Conservation (phyloP, 2,329 filamentous ascomycete genomes). For the Penicillium oxalicum region DNA sequence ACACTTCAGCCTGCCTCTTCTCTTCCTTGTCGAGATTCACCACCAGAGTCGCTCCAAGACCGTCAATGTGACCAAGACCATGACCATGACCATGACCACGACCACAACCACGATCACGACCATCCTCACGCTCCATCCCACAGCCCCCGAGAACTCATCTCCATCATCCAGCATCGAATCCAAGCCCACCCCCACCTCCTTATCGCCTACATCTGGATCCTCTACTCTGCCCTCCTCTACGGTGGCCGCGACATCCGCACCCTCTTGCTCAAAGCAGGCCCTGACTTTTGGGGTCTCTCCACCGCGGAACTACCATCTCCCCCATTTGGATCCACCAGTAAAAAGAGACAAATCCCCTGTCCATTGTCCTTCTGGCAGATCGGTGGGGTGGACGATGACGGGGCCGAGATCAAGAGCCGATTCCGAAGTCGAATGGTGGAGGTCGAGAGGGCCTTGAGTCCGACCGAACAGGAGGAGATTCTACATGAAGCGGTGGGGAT, state of each 20-base stretch:
- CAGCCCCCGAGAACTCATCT: neutral
- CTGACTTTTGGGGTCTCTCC: slow-evolving; percentile 13
- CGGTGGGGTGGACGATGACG: neutral
- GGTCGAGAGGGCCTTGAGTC: slow-evolving; percentile 4
- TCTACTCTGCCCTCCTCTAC: slow-evolving; percentile 11
- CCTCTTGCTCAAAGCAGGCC: slow-evolving; percentile 8
- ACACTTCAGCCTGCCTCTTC: neutral
- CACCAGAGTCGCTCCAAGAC: no score
- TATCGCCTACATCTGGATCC: slow-evolving; percentile 11
- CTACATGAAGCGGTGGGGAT: slow-evolving; percentile 6
- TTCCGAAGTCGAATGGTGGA: slow-evolving; percentile 3
- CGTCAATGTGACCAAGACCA: no score
- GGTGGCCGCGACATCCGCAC: slow-evolving; percentile 7
- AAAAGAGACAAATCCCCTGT: neutral
- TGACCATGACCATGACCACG: neutral
- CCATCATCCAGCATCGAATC: slow-evolving; percentile 1
- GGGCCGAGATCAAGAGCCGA: neutral
- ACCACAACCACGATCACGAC: neutral
- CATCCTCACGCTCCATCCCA: neutral
- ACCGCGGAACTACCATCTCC: slow-evolving; percentile 1
- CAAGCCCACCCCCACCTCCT: slow-evolving; percentile 6
- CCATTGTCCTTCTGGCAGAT: slow-evolving; percentile 14
- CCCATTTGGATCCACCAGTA: no score
- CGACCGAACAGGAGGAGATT: slow-evolving; percentile 7
- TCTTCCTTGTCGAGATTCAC: neutral